Evolutionary conservation across 179 eudicot species (phyloP).

Genomic region (Monotropa hypopitys): DNA sequence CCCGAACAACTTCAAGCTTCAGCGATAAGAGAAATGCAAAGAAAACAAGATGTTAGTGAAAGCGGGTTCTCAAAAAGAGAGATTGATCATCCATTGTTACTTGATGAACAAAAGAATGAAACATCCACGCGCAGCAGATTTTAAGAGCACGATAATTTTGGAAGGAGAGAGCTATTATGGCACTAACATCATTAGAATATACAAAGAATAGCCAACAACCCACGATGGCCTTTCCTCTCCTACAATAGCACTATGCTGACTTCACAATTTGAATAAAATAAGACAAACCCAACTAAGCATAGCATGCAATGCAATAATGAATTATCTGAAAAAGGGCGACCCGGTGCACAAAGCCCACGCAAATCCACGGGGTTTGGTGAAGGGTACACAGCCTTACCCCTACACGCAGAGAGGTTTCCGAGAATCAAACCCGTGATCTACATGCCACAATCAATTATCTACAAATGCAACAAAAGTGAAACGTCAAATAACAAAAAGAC

Average conservation of each 20-base stretch:
- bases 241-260: not conserved
- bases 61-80: not conserved
- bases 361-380: no score
- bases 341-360: no score
- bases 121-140: not conserved
- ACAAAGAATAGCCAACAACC: not conserved
- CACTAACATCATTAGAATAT: not conserved
- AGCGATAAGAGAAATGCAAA: slow-evolving; percentile 18
- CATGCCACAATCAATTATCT: no score
- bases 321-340: no score
- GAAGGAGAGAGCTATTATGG: not conserved
- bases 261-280: not conserved
- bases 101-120: not conserved
- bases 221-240: not conserved
- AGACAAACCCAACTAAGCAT: not conserved
- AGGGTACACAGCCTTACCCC: no score
- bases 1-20: slow-evolving; percentile 94
- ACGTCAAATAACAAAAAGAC: not conserved
- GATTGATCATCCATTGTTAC: not conserved
- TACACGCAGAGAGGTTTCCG: no score
- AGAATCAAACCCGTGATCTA: no score
- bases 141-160: not conserved
- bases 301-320: not conserved
- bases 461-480: not conserved
- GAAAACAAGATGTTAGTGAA: slow-evolving; percentile 11